Evolutionary conservation across 192 early-diverging fungal species (phyloP).

Genomic region (Coemansia sp.): DNA sequence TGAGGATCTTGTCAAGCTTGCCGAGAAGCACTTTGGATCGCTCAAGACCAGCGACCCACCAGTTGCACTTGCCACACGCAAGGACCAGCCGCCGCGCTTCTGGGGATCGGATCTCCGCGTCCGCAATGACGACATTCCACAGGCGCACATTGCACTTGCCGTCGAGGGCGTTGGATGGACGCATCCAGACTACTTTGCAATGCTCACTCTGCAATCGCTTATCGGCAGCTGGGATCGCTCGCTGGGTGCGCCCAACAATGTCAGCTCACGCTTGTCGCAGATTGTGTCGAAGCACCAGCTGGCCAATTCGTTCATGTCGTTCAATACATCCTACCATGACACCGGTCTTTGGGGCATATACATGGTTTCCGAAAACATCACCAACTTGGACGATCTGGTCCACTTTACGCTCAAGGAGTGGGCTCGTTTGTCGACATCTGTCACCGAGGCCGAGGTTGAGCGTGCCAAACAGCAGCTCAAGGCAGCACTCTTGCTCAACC

Average conservation of each 20-base stretch:
- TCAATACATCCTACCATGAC: conserved; percentile 98
- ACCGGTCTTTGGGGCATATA: conserved; percentile 98
- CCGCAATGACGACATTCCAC: conserved; percentile 84
- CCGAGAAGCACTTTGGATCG: conserved; percentile 88
- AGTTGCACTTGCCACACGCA: conserved; percentile 57
- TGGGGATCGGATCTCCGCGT: conserved; percentile 88
- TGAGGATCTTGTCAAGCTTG: conserved; percentile 88
- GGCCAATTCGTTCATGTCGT: conserved; percentile 98
- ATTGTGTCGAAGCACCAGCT: conserved; percentile 79
- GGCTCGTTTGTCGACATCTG: conserved; percentile 79
- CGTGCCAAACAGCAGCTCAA: conserved; percentile 99
- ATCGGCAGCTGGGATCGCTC: conserved; percentile 97
- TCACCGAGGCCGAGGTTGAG: conserved; percentile 90
- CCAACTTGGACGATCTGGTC: conserved; percentile 82
- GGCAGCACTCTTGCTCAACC: conserved; percentile 82
- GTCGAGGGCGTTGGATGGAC: conserved; percentile 97
- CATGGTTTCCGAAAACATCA: conserved; percentile 80
- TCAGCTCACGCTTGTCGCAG: conserved; percentile 83
- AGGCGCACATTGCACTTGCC: conserved; percentile 95
- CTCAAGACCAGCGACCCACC: conserved; percentile 63
- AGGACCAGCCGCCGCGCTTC: conserved; percentile 68
- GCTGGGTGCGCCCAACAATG: conserved; percentile 83
- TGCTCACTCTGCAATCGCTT: conserved; percentile 93
- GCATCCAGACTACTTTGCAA: conserved; percentile 91
- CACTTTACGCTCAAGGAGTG: conserved; percentile 92